Percentiles rank a stretch among this genome's conserved stretches.
These are phyloP conservation scores for Aspergillus ellipticus DNA, from an alignment of 495 filamentous ascomycete species.

Conservation along the genomic window DNA sequence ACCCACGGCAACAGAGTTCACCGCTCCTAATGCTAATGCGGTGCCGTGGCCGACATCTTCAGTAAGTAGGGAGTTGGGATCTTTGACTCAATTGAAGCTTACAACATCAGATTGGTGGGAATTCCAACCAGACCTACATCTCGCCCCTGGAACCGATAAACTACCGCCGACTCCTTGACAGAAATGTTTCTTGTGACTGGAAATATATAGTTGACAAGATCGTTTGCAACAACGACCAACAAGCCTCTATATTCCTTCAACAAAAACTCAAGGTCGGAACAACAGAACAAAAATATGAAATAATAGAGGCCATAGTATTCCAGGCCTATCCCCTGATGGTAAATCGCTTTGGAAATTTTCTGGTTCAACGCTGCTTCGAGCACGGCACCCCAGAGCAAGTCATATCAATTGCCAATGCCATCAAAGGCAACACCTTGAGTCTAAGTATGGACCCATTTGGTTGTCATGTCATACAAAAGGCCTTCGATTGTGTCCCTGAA, in stretches of 20 bases:
- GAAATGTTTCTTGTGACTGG: conserved; percentile 97
- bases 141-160: conserved; percentile 92
- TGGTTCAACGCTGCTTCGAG: conserved; percentile 97
- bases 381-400: conserved; percentile 95
- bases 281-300: conserved; percentile 91
- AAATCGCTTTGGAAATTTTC: conserved; percentile 94
- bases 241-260: conserved; percentile 97
- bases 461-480: conserved; percentile 97
- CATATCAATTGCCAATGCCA: conserved; percentile 88
- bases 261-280: conserved; percentile 98
- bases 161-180: conserved; percentile 91
- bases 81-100: conserved; percentile 3
- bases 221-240: conserved; percentile 97
- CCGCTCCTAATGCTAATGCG: conserved; percentile 36
- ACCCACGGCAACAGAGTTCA: conserved; percentile 81
- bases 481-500: conserved; percentile 94
- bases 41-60: conserved; percentile 47
- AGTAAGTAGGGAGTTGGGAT: conserved; percentile 33
- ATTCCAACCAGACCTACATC: conserved; percentile 64
- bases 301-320: conserved; percentile 92
- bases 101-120: conserved; percentile 45
- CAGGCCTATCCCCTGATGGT: conserved; percentile 97
- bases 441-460: conserved; percentile 98
- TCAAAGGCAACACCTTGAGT: conserved; percentile 88
- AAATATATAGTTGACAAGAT: conserved; percentile 99